Evolutionary conservation across 2,329 filamentous ascomycete species (phyloP).

Genomic region (Curvularia sp.): DNA sequence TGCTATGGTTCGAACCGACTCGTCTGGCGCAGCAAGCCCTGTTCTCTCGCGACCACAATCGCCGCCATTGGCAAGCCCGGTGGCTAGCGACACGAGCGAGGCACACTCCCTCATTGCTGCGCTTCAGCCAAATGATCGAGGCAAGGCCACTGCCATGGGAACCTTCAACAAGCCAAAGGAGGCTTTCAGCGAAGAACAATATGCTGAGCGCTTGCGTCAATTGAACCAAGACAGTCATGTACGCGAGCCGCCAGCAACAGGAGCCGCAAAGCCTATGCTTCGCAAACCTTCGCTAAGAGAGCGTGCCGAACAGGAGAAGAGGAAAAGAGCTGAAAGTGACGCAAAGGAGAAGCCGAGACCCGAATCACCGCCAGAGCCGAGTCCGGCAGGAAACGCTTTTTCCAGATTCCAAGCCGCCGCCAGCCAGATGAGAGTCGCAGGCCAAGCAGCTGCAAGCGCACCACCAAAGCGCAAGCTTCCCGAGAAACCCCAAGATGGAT

Average conservation of each 20-base stretch:
- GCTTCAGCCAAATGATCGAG: conserved; percentile 76
- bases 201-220: conserved; percentile 80
- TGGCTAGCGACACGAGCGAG: conserved; percentile 77
- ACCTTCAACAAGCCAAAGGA: conserved; percentile 75
- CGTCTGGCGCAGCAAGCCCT: conserved; percentile 50
- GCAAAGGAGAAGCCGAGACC: conserved; percentile 35
- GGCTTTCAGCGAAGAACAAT: conserved; percentile 85
- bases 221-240: conserved; percentile 78
- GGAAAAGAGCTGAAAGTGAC: conserved; percentile 40
- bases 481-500: conserved; percentile 27
- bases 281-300: conserved; percentile 42
- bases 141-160: conserved; percentile 79
- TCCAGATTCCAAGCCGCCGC: conserved; percentile 58
- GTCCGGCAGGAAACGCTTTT: conserved; percentile 49
- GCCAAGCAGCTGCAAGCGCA: conserved; percentile 24
- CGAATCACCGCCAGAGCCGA: conserved; percentile 40
- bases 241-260: conserved; percentile 37
- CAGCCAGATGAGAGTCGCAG: conserved; percentile 52
- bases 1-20: conserved; percentile 44
- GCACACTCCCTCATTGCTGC: conserved; percentile 64
- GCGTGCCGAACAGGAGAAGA: conserved; percentile 46
- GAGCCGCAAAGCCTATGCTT: conserved; percentile 31
- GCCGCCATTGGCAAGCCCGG: conserved; percentile 69
- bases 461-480: conserved; percentile 21
- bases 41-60: conserved; percentile 51